Base-by-base conservation (phyloP, 208 protist genomes). In the Entamoeba dispar region DNA sequence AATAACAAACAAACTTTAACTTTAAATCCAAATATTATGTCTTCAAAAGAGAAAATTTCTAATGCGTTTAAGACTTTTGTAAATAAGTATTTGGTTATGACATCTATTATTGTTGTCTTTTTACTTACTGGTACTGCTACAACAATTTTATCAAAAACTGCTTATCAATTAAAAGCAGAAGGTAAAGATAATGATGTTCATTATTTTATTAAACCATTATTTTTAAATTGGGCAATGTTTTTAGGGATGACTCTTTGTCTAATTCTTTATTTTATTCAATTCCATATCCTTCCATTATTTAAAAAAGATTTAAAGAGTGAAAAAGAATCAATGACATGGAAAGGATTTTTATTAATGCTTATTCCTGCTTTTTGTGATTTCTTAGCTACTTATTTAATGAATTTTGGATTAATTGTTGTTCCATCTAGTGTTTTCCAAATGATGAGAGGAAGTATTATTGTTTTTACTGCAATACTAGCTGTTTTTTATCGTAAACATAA, bases 341-440 rank as follows among this genome's bases (percentile, higher is more conserved):
- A n/a, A 38, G 43, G 6, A 12, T 31, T 27, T 31, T 47, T 92
- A 17, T 55, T 92, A 12, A 93, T 94, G 51, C 49, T 31, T 14
- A 34, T 94, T 22, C 94, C 94, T 17, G 34, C 94, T 31, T 34
- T 93, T 19, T 96, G 97, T 2, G 97, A 97, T 92, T 96, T 98
- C 91, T 57, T 96, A 3, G 97, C 97, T 5, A 96, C 95, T 50
- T 95, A 96, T 19, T 93, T 98, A n/a, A 97, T 97, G 93, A 97
- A 96, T 93, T 94, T 97, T 19, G 97, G 96, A 86, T 95, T 98
- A 91, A 95, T 95, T 38, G 96, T 97, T 34, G 97, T 97, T 27
- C 95, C 96, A 93, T 96, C 96, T 14, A 97, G 96, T n/a, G 95
- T 97, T 10, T 97, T 97, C 92, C 96, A 98, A 95, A 97, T 98